Evolutionary conservation across 164 flowering plant genomes (phyloP).

Genomic region (Platanus orientalis): DNA sequence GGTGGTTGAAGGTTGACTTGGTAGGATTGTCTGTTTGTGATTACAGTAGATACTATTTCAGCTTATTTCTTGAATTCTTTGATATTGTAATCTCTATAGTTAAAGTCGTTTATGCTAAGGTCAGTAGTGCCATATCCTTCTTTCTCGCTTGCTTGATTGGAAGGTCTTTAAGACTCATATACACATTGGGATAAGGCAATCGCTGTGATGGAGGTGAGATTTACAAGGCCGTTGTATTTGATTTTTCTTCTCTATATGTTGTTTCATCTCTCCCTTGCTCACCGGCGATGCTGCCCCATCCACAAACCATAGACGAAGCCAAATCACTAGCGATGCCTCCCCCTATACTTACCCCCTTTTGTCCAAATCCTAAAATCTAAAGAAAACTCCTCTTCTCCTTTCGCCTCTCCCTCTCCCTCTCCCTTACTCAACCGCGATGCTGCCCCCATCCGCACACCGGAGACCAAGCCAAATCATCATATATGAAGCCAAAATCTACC

Average conservation of each 20-base stretch:
- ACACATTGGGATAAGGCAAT: constrained; percentile 90
- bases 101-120: constrained; percentile 47
- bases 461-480: too few relatives aligned
- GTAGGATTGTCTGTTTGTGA: constrained; percentile 9
- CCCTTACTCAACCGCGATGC: too few relatives aligned
- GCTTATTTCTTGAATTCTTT: constrained; percentile 80
- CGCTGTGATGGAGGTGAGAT: constrained; percentile 73
- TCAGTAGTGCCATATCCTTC: constrained; percentile 80
- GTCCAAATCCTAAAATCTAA: too few relatives aligned
- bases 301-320: too few relatives aligned
- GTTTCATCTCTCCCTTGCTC: too few relatives aligned
- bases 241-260: background rate
- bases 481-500: too few relatives aligned
- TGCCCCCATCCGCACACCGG: too few relatives aligned
- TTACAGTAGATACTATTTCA: constrained; percentile 95
- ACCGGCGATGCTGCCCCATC: too few relatives aligned
- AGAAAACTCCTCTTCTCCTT: too few relatives aligned
- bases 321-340: too few relatives aligned
- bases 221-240: background rate
- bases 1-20: background rate
- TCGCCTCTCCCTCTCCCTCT: too few relatives aligned
- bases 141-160: constrained; percentile 88
- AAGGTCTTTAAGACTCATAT: constrained; percentile 84
- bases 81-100: constrained; percentile 78
- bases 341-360: too few relatives aligned